Evolutionary conservation across 768 basidiomycete species (phyloP).

Genomic region (Cystofilobasidium bisporidii): DNA sequence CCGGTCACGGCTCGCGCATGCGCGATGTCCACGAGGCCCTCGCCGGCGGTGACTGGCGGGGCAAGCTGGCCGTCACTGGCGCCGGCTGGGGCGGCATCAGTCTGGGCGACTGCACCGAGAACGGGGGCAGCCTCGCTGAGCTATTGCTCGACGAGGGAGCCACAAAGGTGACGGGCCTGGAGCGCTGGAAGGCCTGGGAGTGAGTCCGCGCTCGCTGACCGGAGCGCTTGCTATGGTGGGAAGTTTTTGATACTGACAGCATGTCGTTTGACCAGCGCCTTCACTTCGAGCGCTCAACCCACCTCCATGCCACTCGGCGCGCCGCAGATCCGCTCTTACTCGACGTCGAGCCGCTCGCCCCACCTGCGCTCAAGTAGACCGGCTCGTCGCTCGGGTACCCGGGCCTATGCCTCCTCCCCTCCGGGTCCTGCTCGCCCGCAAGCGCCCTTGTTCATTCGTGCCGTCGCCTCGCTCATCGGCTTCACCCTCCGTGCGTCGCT

Average conservation of each 20-base stretch:
- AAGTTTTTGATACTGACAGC: neutral
- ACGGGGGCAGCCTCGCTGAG: slow-evolving; percentile 46
- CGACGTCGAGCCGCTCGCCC: neutral
- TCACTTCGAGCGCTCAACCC: neutral
- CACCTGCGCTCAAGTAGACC: neutral
- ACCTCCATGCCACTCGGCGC: slow-evolving; percentile 1
- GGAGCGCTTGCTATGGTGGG: too few species aligned
- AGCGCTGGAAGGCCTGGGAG: slow-evolving; percentile 22
- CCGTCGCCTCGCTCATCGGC: neutral
- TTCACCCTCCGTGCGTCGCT: neutral
- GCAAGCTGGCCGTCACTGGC: slow-evolving; percentile 58
- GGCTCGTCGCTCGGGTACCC: neutral
- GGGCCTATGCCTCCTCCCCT: neutral
- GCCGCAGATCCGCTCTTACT: neutral
- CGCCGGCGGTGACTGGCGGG: slow-evolving; percentile 43
- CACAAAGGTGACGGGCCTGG: slow-evolving; percentile 16
- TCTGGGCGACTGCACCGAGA: slow-evolving; percentile 71
- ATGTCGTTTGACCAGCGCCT: neutral
- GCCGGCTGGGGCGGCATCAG: slow-evolving; percentile 80
- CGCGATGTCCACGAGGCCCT: slow-evolving; percentile 49
- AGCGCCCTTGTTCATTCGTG: neutral
- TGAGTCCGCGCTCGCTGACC: too few species aligned
- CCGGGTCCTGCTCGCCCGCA: neutral
- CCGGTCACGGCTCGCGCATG: slow-evolving; percentile 66
- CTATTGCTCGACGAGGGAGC: neutral